phyloP scores from a whole-genome alignment of 163 green algal species.

The Volvox carteri region DNA sequence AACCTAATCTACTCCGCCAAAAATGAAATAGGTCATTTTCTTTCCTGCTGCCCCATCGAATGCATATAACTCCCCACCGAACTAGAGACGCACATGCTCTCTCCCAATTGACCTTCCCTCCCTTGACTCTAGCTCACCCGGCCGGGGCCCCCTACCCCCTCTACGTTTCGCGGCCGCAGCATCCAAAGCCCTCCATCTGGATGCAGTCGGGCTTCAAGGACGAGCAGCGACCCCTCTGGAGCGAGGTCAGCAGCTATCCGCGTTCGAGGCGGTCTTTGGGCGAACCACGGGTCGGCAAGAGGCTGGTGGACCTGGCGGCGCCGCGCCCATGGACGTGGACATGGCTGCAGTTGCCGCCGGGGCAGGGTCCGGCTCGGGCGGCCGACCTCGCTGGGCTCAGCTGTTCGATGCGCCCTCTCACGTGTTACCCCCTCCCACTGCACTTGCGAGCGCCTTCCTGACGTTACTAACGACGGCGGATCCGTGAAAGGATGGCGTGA shows the following conservation, averaged over 20 bases:
- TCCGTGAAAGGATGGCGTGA: neutral
- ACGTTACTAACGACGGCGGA: conserved; percentile 63
- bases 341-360: neutral
- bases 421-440: conserved; percentile 73
- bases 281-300: neutral
- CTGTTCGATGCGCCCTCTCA: conserved; percentile 86
- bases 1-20: too few relatives aligned
- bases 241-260: neutral
- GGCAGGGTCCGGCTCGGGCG: conserved; percentile 16
- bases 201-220: too few relatives aligned
- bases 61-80: too few relatives aligned
- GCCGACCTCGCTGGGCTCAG: conserved; percentile 47
- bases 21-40: too few relatives aligned
- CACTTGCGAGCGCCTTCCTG: conserved; percentile 75
- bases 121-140: too few relatives aligned
- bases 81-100: too few relatives aligned
- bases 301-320: neutral
- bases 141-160: too few relatives aligned
- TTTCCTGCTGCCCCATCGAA: too few relatives aligned
- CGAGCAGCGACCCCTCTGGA: neutral
- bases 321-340: conserved; percentile 24
- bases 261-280: conserved; percentile 61
- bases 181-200: too few relatives aligned
- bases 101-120: too few relatives aligned
- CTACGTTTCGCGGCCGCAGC: too few relatives aligned